Percentiles rank a stretch among this genome's conserved stretches.
These are phyloP conservation scores for Curvularia verruculosa DNA, from an alignment of 2,329 filamentous ascomycete genomes.

Conservation along the genomic window DNA sequence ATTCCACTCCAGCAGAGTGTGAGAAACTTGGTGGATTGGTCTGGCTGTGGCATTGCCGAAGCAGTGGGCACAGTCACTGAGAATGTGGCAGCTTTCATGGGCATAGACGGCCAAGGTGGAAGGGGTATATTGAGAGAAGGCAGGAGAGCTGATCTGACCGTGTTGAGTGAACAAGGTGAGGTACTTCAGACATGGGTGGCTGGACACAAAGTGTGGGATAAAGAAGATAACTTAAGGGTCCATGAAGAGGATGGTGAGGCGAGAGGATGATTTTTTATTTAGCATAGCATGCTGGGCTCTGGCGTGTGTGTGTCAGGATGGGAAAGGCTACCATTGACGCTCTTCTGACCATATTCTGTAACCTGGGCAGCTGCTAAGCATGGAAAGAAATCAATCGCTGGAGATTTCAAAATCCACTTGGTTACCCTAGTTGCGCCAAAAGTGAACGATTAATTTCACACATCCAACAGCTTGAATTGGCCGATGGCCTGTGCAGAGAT, in stretches of 20 bases:
- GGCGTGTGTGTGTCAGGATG: neutral
- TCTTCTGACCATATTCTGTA: neutral
- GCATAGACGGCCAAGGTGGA: slow-evolving; percentile 51
- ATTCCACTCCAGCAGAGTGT: slow-evolving; percentile 59
- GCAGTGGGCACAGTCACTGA: slow-evolving; percentile 58
- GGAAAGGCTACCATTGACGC: neutral
- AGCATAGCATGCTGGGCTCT: neutral
- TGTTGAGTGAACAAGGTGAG: slow-evolving; percentile 54
- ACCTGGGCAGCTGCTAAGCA: no score
- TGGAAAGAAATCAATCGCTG: no score
- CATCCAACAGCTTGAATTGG: neutral
- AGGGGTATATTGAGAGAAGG: slow-evolving; percentile 53
- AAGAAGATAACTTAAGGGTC: slow-evolving; percentile 34
- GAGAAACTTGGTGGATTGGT: slow-evolving; percentile 56
- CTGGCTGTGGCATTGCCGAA: slow-evolving; percentile 55
- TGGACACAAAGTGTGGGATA: slow-evolving; percentile 57
- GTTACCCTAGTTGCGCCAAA: neutral
- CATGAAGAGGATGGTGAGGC: slow-evolving; percentile 41
- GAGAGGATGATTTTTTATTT: slow-evolving; percentile 18
- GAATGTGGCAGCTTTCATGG: slow-evolving; percentile 59
- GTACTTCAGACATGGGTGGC: slow-evolving; percentile 60
- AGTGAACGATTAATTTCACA: neutral
- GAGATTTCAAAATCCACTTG: neutral
- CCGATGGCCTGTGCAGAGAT: neutral
- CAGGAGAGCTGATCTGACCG: slow-evolving; percentile 56